Percentiles rank a stretch among this genome's conserved stretches.
Conservation (phyloP, 2,329 filamentous ascomycete genomes). For the Myriosclerotinia duriaeana region DNA sequence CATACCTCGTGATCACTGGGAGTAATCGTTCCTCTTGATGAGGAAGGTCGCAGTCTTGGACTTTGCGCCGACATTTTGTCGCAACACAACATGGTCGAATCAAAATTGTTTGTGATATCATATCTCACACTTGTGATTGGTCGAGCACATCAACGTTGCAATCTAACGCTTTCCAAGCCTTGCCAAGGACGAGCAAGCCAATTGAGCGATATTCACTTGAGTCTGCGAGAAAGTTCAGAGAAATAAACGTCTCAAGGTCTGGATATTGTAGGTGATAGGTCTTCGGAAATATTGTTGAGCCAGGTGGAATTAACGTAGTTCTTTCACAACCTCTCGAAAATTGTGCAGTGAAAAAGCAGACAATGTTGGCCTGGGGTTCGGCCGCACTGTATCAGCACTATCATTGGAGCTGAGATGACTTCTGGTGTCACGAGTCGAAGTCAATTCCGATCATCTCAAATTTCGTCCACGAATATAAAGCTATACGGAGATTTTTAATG, state of each 20-base stretch:
- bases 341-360: no score
- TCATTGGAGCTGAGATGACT: neutral
- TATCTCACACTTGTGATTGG: constrained; percentile 16
- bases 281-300: no score
- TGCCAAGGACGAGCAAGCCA: neutral
- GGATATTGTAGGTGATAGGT: no score
- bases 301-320: neutral
- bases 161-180: neutral
- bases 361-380: no score
- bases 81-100: constrained; percentile 6
- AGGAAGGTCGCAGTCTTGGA: constrained; percentile 9
- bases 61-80: constrained; percentile 8
- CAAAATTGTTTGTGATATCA: constrained; percentile 6
- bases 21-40: neutral
- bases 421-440: neutral
- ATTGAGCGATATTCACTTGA: neutral
- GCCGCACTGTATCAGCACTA: neutral
- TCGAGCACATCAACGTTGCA: constrained; percentile 6
- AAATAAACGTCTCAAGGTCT: no score
- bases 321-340: neutral
- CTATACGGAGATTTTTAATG: no score
- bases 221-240: no score
- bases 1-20: constrained; percentile 10
- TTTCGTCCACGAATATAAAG: no score
- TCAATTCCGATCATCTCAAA: no score